These are phyloP conservation scores for Phialophora macrospora DNA, from an alignment of 2,329 filamentous ascomycete species.

Conservation along the genomic window DNA sequence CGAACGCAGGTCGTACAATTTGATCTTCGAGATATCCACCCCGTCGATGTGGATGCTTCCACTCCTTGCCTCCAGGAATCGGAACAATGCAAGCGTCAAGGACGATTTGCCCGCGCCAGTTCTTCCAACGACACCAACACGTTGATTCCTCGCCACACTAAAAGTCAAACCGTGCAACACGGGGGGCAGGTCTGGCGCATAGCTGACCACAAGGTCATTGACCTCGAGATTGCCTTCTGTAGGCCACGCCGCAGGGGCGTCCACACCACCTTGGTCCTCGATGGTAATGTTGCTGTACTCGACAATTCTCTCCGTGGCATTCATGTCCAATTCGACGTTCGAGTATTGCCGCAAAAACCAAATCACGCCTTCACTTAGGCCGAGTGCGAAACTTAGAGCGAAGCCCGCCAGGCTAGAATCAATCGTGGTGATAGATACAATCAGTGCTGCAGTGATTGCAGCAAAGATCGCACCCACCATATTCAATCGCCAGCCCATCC, in stretches of 20 bases:
- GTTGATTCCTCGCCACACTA: constrained; percentile 67
- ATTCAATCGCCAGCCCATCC: constrained; percentile 75
- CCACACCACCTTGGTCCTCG: constrained; percentile 66
- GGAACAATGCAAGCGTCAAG: constrained; percentile 75
- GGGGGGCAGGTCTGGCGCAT: constrained; percentile 72
- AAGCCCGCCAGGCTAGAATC: constrained; percentile 76
- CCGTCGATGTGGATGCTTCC: constrained; percentile 74
- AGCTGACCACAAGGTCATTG: constrained; percentile 71
- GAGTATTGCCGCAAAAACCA: constrained; percentile 71
- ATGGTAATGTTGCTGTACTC: constrained; percentile 74
- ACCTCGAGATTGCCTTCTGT: constrained; percentile 74
- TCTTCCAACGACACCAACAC: constrained; percentile 76
- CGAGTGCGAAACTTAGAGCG: constrained; percentile 72
- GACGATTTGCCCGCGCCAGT: constrained; percentile 81
- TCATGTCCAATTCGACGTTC: constrained; percentile 77
- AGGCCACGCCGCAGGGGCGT: constrained; percentile 75
- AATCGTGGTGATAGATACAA: constrained; percentile 65
- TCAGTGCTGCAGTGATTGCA: constrained; percentile 66
- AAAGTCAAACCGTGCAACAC: constrained; percentile 74
- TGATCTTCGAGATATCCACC: constrained; percentile 73
- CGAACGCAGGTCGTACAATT: constrained; percentile 71
- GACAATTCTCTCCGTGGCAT: constrained; percentile 74
- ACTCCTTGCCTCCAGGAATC: constrained; percentile 71
- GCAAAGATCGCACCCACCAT: constrained; percentile 72
- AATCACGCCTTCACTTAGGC: constrained; percentile 68